These are phyloP conservation scores for Salvia rosmarinus DNA, from an alignment of 257 asterid species.

Conservation along the genomic window DNA sequence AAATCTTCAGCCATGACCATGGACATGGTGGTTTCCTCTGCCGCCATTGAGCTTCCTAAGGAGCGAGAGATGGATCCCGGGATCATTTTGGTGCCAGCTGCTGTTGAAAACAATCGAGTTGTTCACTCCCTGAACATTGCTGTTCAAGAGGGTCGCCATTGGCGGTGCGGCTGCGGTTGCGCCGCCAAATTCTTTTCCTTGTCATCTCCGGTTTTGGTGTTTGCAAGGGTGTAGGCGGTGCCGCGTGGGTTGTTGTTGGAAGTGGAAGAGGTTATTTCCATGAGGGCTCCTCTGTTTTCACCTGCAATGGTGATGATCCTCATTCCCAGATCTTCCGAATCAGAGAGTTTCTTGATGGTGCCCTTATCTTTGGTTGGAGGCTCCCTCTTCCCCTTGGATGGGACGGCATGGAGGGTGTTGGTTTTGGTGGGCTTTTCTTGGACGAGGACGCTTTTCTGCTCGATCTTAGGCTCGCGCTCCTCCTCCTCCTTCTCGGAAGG, in stretches of 20 bases:
- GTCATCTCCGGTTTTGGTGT: neutral
- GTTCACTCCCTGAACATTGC: constrained; percentile 73
- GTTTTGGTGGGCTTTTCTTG: constrained; percentile 33
- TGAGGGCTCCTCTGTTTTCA: constrained; percentile 67
- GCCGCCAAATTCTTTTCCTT: constrained; percentile 17
- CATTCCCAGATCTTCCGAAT: constrained; percentile 43
- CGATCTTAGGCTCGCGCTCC: constrained; percentile 36
- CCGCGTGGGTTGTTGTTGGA: constrained; percentile 30
- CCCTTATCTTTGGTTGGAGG: constrained; percentile 31
- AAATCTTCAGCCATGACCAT: too few relatives aligned
- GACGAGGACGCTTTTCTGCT: constrained; percentile 43
- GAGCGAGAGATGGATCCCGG: constrained; percentile 63
- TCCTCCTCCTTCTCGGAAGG: constrained; percentile 30
- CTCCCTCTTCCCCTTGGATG: constrained; percentile 20
- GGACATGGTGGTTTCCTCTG: neutral
- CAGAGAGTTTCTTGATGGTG: constrained; percentile 33
- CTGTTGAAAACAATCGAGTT: constrained; percentile 58
- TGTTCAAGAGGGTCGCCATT: constrained; percentile 52
- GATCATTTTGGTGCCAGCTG: constrained; percentile 45
- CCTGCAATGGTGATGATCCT: constrained; percentile 62
- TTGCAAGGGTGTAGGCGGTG: constrained; percentile 21
- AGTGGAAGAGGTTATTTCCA: constrained; percentile 51
- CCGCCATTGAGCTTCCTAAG: constrained; percentile 23
- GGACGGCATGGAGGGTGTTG: too few relatives aligned
- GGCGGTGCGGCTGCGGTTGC: constrained; percentile 46